Conservation (phyloP, 164 flowering plant species). For the Santalum album region DNA sequence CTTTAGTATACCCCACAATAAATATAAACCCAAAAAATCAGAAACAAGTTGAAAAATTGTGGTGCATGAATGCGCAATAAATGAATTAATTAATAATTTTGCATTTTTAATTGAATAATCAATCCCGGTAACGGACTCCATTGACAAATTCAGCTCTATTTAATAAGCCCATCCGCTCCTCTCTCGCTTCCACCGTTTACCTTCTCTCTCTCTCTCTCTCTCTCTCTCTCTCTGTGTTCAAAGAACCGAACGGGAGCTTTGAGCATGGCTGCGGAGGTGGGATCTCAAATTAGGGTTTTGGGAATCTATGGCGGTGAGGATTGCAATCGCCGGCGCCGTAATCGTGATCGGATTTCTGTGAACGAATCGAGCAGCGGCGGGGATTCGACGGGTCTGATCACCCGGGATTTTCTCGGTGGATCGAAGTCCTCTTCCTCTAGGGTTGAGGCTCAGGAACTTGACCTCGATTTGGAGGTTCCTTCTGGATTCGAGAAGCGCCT, state of each 20-base stretch:
- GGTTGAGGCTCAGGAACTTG: background rate
- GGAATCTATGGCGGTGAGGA: background rate
- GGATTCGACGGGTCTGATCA: background rate
- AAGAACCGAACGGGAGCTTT: background rate
- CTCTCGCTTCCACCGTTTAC: too few relatives aligned
- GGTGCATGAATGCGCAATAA: too few relatives aligned
- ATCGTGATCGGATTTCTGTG: background rate
- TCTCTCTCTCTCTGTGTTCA: too few relatives aligned
- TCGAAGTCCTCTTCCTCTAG: background rate
- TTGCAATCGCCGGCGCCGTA: background rate
- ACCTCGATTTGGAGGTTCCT: constrained; percentile 8
- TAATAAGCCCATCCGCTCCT: too few relatives aligned
- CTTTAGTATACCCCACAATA: too few relatives aligned
- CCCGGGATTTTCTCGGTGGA: background rate
- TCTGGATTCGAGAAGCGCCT: constrained; percentile 59
- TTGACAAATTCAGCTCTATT: too few relatives aligned
- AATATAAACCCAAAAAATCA: too few relatives aligned
- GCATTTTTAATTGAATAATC: too few relatives aligned
- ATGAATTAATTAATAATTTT: too few relatives aligned
- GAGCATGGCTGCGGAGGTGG: background rate
- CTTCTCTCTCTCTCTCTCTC: too few relatives aligned
- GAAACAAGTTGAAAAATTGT: too few relatives aligned
- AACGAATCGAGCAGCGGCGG: background rate
- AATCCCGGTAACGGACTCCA: too few relatives aligned
- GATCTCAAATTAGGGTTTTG: background rate